These are phyloP conservation scores for Pholiota adiposa DNA, from an alignment of 1,284 basidiomycete species.

Conservation along the genomic window DNA sequence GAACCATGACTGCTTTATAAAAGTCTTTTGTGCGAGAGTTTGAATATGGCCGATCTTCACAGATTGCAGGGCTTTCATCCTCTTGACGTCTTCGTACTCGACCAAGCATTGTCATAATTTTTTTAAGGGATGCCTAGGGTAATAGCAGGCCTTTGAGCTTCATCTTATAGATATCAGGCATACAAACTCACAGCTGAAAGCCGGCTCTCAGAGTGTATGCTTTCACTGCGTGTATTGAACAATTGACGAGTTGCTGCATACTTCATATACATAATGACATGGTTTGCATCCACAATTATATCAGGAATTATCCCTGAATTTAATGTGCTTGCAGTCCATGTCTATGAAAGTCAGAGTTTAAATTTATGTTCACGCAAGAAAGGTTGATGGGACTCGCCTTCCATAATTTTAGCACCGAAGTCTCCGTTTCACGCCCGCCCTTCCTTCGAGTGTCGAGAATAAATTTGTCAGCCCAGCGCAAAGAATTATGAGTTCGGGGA, in stretches of 20 bases:
- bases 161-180: too few species aligned
- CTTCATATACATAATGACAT: constrained; percentile 15
- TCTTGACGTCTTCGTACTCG: constrained; percentile 14
- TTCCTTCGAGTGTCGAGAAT: constrained; percentile 15
- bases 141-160: too few species aligned
- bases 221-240: constrained; percentile 4
- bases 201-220: background rate
- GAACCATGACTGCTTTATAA: constrained; percentile 14
- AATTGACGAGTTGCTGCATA: constrained; percentile 10
- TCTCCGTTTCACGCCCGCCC: constrained; percentile 10
- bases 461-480: constrained; percentile 13
- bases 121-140: constrained; percentile 18
- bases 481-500: background rate
- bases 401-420: constrained; percentile 13
- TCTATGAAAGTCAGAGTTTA: background rate
- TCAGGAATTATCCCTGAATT: constrained; percentile 6
- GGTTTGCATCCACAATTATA: constrained; percentile 14
- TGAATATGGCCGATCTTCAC: too few species aligned
- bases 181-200: constrained; percentile 10
- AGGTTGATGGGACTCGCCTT: background rate
- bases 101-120: constrained; percentile 18
- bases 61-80: constrained; percentile 12
- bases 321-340: constrained; percentile 5
- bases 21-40: constrained; percentile 14
- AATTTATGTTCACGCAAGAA: background rate